phyloP scores from a whole-genome alignment of 768 basidiomycete genomes.

The Pulveroboletus sp. region DNA sequence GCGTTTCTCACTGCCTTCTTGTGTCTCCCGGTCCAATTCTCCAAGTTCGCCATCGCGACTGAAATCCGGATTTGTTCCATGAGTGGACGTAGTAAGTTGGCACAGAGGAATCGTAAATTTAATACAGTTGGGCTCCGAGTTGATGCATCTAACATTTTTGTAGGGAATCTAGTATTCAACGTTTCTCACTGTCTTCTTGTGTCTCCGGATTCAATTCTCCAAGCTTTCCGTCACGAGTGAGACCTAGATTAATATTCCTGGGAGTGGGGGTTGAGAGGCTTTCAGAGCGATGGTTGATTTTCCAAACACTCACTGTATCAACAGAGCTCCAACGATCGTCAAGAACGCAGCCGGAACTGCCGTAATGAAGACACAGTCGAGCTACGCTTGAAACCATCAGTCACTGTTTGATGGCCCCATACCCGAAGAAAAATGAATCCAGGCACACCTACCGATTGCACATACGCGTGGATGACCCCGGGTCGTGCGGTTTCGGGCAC shows the following conservation, averaged over 20 bases:
- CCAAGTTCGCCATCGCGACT: not conserved
- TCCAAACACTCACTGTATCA: slow-evolving; percentile 6
- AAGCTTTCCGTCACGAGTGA: not conserved
- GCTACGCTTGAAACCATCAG: not conserved
- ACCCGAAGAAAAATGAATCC: not conserved
- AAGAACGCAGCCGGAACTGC: slow-evolving; percentile 9
- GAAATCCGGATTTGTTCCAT: slow-evolving; percentile 2
- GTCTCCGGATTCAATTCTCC: not conserved
- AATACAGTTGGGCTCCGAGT: no score
- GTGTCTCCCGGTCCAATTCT: not conserved
- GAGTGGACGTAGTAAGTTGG: no score
- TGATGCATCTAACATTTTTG: no score
- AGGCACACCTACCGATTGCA: slow-evolving; percentile 6
- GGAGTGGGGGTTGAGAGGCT: not conserved
- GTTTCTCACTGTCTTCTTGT: not conserved
- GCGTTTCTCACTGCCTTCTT: not conserved
- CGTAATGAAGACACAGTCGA: slow-evolving; percentile 13
- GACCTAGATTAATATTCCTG: slow-evolving; percentile 9
- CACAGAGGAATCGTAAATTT: no score
- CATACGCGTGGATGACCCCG: slow-evolving; percentile 10
- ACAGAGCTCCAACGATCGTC: slow-evolving; percentile 5
- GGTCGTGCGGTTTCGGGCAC: slow-evolving; percentile 3
- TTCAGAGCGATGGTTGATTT: no score
- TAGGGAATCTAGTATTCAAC: no score
- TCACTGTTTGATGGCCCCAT: no score